Evolutionary conservation across 768 basidiomycete genomes (phyloP), one percentile per base, ranked within the genome.

Genomic region (Gymnopilus dilepis): DNA sequence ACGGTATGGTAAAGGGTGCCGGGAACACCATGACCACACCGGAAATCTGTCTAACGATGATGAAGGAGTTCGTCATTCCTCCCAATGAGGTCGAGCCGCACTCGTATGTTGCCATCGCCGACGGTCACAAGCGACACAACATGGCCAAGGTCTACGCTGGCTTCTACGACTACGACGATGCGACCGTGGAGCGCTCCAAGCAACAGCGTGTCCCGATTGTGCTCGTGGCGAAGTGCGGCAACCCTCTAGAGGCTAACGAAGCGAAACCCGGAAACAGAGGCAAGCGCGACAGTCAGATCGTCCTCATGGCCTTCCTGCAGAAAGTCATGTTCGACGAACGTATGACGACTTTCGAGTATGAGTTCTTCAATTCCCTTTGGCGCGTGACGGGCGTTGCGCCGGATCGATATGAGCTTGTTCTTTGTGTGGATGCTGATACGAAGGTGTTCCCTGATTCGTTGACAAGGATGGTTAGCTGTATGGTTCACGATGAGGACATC

Each of bases 301-400:
- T 99, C 53, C 81, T 99, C 62, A 99, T 99, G 97, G 84, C 85
- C 19, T 99, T 99, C 84, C 80, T 99, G 73, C 97, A 99, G 76
- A 99, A 97, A 75, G 95, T 99, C 69, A 97, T 99, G 96, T 99
- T 99, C 68, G 97, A 99, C 76, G 97, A 99, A 80, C 88, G 97
- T 55, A 99, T 99, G 97, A 97, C 97, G 63, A 97, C 94, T 57
- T 96, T 99, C 73, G 97, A 99, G 78, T 99, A 99, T 74, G 97
- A 99, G 77, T 98, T 99, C 76, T 99, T 99, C 88, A 99, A 99
- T 77, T 89, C 94, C 56, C 81, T 99, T 19, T 99, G 97, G 97
- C 81, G 97, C 56, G 91, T 87, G 42, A 97, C 96, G 15, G 97
- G 97, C 28, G 88, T 99, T 61, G 92, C 91, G 72, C 97, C 97